A percentile compares a stretch with the other conserved stretches of the same genome.
These are phyloP conservation scores for Yamadazyma dendronema DNA, from an alignment of 1,139 yeast genomes.

Conservation along the genomic window DNA sequence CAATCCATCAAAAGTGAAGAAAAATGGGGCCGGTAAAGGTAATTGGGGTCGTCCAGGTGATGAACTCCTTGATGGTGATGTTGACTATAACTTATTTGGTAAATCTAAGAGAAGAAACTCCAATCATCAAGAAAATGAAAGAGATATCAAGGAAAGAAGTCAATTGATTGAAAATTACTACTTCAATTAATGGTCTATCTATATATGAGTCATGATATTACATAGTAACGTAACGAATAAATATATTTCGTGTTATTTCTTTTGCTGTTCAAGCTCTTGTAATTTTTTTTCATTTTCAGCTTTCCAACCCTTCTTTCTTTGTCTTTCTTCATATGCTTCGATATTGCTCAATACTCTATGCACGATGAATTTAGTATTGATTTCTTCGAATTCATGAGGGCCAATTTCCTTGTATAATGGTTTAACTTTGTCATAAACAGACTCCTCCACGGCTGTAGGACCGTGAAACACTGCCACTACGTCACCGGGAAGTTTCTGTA, in stretches of 20 bases:
- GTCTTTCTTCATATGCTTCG: constrained; percentile 73
- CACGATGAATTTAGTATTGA: constrained; percentile 66
- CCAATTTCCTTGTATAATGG: constrained; percentile 45
- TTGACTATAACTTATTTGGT: constrained; percentile 21
- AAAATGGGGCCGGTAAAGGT: constrained; percentile 79
- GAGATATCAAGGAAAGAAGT: constrained; percentile 23
- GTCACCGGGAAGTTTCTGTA: constrained; percentile 35
- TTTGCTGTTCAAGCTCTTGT: constrained; percentile 17
- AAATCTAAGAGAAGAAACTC: constrained; percentile 39
- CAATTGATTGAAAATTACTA: constrained; percentile 23
- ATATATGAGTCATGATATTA: not conserved
- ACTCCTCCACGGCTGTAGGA: constrained; percentile 45
- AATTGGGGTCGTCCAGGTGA: constrained; percentile 77
- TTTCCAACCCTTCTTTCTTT: constrained; percentile 77
- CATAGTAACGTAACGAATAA: too few relatives aligned
- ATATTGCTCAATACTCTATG: constrained; percentile 64
- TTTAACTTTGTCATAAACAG: constrained; percentile 44
- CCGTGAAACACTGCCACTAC: constrained; percentile 62
- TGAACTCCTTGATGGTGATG: constrained; percentile 47
- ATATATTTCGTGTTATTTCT: not conserved
- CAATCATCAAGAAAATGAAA: constrained; percentile 36
- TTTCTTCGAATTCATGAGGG: constrained; percentile 54
- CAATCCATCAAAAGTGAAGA: constrained; percentile 76
- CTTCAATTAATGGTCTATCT: not conserved
- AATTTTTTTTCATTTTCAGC: constrained; percentile 36